Evolutionary conservation across 805 yeast species (phyloP).

Genomic region (Yamadazyma kitorensis): DNA sequence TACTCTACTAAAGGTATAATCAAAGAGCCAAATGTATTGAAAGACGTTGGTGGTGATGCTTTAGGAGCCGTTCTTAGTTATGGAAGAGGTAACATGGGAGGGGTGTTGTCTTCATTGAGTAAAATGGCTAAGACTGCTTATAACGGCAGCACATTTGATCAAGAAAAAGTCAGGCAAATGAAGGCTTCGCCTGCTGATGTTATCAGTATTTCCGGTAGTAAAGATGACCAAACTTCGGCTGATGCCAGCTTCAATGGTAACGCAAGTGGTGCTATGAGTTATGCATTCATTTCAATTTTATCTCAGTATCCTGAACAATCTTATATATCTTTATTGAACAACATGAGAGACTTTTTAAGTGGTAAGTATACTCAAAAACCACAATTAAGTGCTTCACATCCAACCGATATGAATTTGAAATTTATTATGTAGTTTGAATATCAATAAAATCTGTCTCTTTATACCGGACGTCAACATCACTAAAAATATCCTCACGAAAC

Average conservation of each 20-base stretch:
- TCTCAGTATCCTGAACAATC: slow-evolving; percentile 29
- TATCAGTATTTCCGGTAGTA: slow-evolving; percentile 35
- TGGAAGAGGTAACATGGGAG: slow-evolving; percentile 34
- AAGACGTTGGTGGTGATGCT: slow-evolving; percentile 37
- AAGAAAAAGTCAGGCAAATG: slow-evolving; percentile 23
- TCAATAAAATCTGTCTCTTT: too few relatives aligned
- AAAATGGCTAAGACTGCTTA: slow-evolving; percentile 33
- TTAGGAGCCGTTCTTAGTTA: slow-evolving; percentile 29
- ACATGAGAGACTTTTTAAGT: slow-evolving; percentile 31
- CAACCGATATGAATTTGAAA: slow-evolving; percentile 36
- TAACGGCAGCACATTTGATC: slow-evolving; percentile 9
- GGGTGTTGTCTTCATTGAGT: slow-evolving; percentile 34
- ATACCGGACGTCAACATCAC: too few relatives aligned
- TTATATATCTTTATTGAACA: slow-evolving; percentile 33
- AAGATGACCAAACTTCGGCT: slow-evolving; percentile 41
- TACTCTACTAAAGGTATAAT: slow-evolving; percentile 40
- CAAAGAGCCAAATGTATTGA: slow-evolving; percentile 35
- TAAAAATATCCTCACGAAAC: too few relatives aligned
- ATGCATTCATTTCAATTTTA: slow-evolving; percentile 32
- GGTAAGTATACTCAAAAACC: slow-evolving; percentile 38
- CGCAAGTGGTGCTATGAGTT: slow-evolving; percentile 40
- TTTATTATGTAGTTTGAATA: slow-evolving; percentile 24
- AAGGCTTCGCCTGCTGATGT: slow-evolving; percentile 40
- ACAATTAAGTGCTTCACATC: slow-evolving; percentile 38
- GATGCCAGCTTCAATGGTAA: slow-evolving; percentile 35